These are phyloP conservation scores for Alternaria conjuncta DNA, from an alignment of 2,329 filamentous ascomycete genomes.

Conservation along the genomic window DNA sequence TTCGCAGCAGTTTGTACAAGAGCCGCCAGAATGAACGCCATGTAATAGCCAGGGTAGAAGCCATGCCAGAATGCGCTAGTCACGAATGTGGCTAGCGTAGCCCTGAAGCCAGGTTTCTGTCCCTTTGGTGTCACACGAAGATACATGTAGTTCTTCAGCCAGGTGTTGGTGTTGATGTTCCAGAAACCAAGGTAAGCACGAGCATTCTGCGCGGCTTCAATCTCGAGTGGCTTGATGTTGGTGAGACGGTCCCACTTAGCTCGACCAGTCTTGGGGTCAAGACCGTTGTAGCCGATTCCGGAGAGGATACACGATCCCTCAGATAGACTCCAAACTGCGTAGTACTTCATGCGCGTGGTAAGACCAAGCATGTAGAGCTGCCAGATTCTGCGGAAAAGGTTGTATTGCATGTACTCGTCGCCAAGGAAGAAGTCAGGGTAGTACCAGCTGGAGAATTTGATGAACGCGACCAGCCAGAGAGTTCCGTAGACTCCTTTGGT, in stretches of 20 bases:
- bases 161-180: slow-evolving; percentile 99
- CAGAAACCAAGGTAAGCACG: slow-evolving; percentile 88
- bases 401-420: slow-evolving; percentile 70
- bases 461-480: slow-evolving; percentile 78
- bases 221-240: slow-evolving; percentile 84
- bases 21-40: slow-evolving; percentile 86
- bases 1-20: slow-evolving; percentile 94
- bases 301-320: slow-evolving; percentile 94
- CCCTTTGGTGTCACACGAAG: slow-evolving; percentile 92
- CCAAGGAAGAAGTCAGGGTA: slow-evolving; percentile 67
- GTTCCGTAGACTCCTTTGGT: slow-evolving; percentile 77
- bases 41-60: slow-evolving; percentile 95
- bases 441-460: slow-evolving; percentile 74
- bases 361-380: slow-evolving; percentile 84
- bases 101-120: slow-evolving; percentile 94
- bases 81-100: slow-evolving; percentile 89
- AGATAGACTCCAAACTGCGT: slow-evolving; percentile 91
- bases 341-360: slow-evolving; percentile 88
- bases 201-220: slow-evolving; percentile 93
- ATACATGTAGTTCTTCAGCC: slow-evolving; percentile 95
- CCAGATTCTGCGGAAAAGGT: slow-evolving; percentile 75
- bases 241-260: slow-evolving; percentile 88
- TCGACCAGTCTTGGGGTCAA: slow-evolving; percentile 83
- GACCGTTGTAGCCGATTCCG: slow-evolving; percentile 91
- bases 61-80: slow-evolving; percentile 98